Conservation (phyloP, 352 stramenopile species). For the Pythium dissotocum region DNA sequence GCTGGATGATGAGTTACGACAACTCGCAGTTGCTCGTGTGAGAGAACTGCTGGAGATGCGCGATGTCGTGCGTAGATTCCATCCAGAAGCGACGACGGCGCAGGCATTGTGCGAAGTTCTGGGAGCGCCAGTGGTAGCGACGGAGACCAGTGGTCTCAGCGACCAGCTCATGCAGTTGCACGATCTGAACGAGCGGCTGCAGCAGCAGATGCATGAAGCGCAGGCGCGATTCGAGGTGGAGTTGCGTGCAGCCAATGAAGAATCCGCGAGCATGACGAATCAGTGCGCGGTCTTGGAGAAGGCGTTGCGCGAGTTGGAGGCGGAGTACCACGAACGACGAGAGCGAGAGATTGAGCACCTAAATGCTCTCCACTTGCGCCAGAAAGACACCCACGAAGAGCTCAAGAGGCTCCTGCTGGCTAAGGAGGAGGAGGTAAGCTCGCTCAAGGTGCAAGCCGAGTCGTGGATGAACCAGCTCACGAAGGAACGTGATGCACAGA, state of each 20-base stretch:
- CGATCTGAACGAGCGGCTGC: constrained; percentile 26
- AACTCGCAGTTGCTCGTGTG: constrained; percentile 15
- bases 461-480: constrained; percentile 38
- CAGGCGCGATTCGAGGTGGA: constrained; percentile 31
- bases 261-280: constrained; percentile 33
- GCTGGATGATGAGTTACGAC: constrained; percentile 18
- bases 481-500: constrained; percentile 25
- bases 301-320: constrained; percentile 38
- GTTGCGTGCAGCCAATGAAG: constrained; percentile 31
- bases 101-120: constrained; percentile 10
- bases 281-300: constrained; percentile 42
- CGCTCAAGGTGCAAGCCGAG: constrained; percentile 36
- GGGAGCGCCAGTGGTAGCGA: neutral
- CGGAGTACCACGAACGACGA: constrained; percentile 29
- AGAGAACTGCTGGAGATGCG: constrained; percentile 15
- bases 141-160: neutral
- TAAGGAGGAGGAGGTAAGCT: constrained; percentile 45
- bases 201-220: constrained; percentile 24
- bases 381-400: constrained; percentile 44
- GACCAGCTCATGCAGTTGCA: constrained; percentile 18
- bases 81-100: neutral
- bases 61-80: neutral
- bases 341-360: constrained; percentile 45
- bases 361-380: constrained; percentile 32
- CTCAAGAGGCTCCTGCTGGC: constrained; percentile 44